A percentile compares a stretch with the other conserved stretches of the same genome.
Conservation (phyloP, 1,139 yeast species). For the Zygosaccharomyces sapae region DNA sequence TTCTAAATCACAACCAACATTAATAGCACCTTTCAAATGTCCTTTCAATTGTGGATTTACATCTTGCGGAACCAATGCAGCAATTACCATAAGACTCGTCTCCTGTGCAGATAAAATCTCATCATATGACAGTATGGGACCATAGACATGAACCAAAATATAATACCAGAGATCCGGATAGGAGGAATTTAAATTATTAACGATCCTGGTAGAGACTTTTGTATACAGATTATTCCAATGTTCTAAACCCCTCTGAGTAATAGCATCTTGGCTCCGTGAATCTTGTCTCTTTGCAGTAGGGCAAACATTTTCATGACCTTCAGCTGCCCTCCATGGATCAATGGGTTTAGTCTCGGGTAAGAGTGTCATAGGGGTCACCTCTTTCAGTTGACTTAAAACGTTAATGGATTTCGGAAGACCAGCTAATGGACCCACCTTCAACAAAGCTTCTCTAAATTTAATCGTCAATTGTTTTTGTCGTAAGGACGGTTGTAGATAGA, state of each 20-base stretch:
- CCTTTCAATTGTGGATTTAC: constrained; percentile 94
- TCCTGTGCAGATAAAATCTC: constrained; percentile 62
- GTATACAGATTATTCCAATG: constrained; percentile 76
- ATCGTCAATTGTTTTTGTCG: constrained; percentile 42
- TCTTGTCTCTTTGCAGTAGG: constrained; percentile 15
- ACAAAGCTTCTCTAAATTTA: constrained; percentile 67
- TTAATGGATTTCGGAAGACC: constrained; percentile 87
- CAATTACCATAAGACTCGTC: constrained; percentile 72
- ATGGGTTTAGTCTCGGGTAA: constrained; percentile 27
- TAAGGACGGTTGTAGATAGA: constrained; percentile 23
- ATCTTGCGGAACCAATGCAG: constrained; percentile 84
- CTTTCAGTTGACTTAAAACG: constrained; percentile 61
- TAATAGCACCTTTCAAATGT: constrained; percentile 78
- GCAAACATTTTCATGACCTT: constrained; percentile 17
- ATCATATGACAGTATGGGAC: constrained; percentile 68
- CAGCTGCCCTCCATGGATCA: constrained; percentile 26
- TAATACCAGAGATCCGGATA: constrained; percentile 83
- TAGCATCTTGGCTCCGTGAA: constrained; percentile 23
- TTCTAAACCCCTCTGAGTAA: constrained; percentile 49
- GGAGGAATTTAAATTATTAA: constrained; percentile 62
- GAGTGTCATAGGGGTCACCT: constrained; percentile 56
- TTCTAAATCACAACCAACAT: constrained; percentile 67
- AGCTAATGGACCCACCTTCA: constrained; percentile 71
- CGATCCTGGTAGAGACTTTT: constrained; percentile 65
- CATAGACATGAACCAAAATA: constrained; percentile 69